Base-by-base conservation (phyloP, 2,329 filamentous ascomycete species). In the Didymella pinodella region DNA sequence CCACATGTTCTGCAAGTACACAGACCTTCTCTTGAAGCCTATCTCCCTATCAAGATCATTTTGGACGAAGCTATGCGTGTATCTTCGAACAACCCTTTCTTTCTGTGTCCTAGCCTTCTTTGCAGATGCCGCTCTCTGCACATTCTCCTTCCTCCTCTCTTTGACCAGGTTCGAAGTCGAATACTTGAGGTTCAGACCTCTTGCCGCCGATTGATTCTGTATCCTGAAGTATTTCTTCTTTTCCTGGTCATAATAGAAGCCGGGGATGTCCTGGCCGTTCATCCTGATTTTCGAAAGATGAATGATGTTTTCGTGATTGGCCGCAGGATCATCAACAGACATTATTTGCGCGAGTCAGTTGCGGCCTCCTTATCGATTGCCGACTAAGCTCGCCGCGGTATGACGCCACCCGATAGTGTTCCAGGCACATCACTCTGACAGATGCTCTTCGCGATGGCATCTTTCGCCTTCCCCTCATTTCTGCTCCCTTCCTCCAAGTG, bases 181-280 rank as follows among this genome's bases (percentile, higher is more conserved):
- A 64, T 83, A 81, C 57, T 79, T 80, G 63, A 41, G 65, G 48
- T 59, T 61, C 3, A 55, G 76, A 66, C 34, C 75, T 70, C 48
- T 69, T 51, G 71, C 78, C 14, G 65, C 62, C 7, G 48, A 75
- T 28, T 78, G 71, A 16, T 74, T 71, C 51, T 78, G 75, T 22
- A 84, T 79, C 36, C 76, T 77, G 74, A 84, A 84, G 67, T 84
- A 84, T 59, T 82, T 83, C 48, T 76, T 74, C 69, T 81, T 83
- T 38, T 80, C 79, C 32, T 69, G 63, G 61, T 84, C 80, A 61
- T 72, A 83, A 65, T 82, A 82, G 60, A 77, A 82, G 32, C 82
- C 82, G 4, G 81, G 81, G n/a, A 83, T 76, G 34, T 77, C 66
- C 54, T 75, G 74, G 31, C 74, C 69, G 57, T 79, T 76, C 78